phyloP scores from a whole-genome alignment of 2,329 filamentous ascomycete genomes.

The Apiospora pterosperma region DNA sequence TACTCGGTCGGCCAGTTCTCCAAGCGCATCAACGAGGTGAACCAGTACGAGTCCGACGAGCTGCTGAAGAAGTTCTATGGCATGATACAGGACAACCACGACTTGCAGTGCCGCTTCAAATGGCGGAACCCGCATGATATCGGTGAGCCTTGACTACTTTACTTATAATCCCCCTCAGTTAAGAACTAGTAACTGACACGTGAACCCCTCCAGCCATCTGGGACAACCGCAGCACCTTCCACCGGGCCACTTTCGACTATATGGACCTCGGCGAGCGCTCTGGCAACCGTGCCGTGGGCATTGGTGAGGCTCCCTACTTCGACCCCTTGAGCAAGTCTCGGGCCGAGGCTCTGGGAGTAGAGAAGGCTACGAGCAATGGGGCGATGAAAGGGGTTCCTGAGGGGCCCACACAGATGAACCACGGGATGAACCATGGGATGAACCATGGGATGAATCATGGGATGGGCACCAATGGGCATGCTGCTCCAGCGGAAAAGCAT shows the following conservation, averaged over 20 bases:
- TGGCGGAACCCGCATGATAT: conserved; percentile 40
- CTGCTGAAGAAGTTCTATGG: conserved; percentile 38
- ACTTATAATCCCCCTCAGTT: too few species aligned
- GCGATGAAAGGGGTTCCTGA: too few species aligned
- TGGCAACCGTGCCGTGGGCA: conserved; percentile 50
- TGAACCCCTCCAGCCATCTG: conserved; percentile 54
- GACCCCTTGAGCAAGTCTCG: conserved; percentile 40
- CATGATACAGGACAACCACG: conserved; percentile 42
- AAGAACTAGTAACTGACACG: too few species aligned
- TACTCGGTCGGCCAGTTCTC: conserved; percentile 40
- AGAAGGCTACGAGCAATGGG: too few species aligned
- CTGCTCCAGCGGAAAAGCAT: too few species aligned
- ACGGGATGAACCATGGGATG: too few species aligned
- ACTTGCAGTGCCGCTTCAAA: conserved; percentile 43
- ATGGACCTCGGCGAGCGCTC: conserved; percentile 48
- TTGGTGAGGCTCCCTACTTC: conserved; percentile 53
- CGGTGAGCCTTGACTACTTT: conserved; percentile 2
- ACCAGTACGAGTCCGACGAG: conserved; percentile 36
- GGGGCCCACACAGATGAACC: too few species aligned
- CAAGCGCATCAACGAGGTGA: conserved; percentile 40
- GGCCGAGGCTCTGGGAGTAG: not conserved
- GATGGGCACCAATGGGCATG: too few species aligned
- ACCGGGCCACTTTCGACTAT: conserved; percentile 57
- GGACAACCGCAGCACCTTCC: conserved; percentile 58
- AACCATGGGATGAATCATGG: too few species aligned